A percentile compares a stretch with the other conserved stretches of the same genome.
phyloP scores from a whole-genome alignment of 192 early-diverging fungal genomes.

The Powellomyces hirtus region DNA sequence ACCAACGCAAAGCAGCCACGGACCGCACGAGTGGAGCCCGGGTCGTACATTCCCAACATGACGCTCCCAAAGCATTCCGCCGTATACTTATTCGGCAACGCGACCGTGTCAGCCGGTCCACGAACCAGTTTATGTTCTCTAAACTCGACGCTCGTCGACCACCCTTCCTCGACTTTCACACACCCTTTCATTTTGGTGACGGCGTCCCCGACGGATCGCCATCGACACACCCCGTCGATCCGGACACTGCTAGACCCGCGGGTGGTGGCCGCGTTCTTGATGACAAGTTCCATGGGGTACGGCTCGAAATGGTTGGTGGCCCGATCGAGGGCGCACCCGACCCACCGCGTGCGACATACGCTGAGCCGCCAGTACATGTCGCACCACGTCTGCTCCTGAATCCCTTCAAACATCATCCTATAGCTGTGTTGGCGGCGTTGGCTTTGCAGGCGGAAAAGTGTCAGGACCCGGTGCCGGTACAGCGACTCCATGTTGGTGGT shows the following conservation, averaged over 20 bases:
- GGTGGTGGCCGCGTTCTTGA: slow-evolving; percentile 3
- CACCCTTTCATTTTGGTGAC: slow-evolving; percentile 13
- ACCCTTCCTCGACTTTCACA: background rate
- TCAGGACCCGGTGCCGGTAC: slow-evolving; percentile 9
- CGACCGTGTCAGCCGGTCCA: slow-evolving; percentile 14
- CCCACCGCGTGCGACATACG: slow-evolving; percentile 14
- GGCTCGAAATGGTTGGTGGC: slow-evolving; percentile 1
- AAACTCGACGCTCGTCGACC: background rate
- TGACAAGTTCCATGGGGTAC: slow-evolving; percentile 25
- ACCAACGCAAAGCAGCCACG: slow-evolving; percentile 18
- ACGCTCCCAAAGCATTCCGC: slow-evolving; percentile 5
- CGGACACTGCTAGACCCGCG: background rate
- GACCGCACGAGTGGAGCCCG: background rate
- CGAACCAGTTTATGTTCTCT: slow-evolving; percentile 1
- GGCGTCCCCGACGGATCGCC: slow-evolving; percentile 22
- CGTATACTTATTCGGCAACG: slow-evolving; percentile 15
- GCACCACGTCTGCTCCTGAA: slow-evolving; percentile 19
- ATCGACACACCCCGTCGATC: slow-evolving; percentile 18
- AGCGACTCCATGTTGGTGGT: slow-evolving; percentile 1
- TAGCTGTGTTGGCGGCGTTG: slow-evolving; percentile 9
- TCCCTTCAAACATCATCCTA: background rate
- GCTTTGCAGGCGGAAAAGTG: slow-evolving; percentile 2
- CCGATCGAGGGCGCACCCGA: slow-evolving; percentile 20
- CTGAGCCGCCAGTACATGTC: slow-evolving; percentile 30
- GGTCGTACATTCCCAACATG: slow-evolving; percentile 24